Evolutionary conservation across 371 early-diverging fungal species (phyloP).

Genomic region (Batrachochytrium dendrobatidis): DNA sequence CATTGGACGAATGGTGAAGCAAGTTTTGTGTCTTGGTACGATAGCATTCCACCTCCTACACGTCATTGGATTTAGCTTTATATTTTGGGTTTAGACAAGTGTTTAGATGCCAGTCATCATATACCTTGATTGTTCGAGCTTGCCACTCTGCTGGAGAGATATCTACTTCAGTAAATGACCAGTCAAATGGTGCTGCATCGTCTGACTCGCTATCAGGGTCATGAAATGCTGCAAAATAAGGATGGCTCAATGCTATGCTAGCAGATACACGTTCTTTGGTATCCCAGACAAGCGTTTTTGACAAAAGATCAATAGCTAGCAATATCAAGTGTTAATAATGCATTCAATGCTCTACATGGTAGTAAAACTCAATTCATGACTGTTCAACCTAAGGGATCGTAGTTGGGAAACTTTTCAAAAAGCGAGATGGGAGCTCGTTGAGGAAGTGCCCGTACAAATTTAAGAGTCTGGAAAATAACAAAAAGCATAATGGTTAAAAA

Average conservation of each 20-base stretch:
- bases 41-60: slow-evolving; percentile 1
- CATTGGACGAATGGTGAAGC: too few species aligned
- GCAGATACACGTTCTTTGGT: slow-evolving; percentile 85
- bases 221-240: slow-evolving; percentile 80
- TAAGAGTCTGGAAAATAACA: slow-evolving; percentile 58
- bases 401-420: slow-evolving; percentile 20
- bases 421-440: slow-evolving; percentile 74
- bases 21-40: background rate
- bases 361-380: background rate
- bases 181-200: slow-evolving; percentile 82
- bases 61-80: too few species aligned
- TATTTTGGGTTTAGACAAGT: background rate
- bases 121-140: background rate
- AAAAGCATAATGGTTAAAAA: background rate
- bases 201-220: slow-evolving; percentile 67
- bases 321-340: slow-evolving; percentile 62
- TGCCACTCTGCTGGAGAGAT: slow-evolving; percentile 77
- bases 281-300: slow-evolving; percentile 86
- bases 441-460: slow-evolving; percentile 84
- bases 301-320: slow-evolving; percentile 76
- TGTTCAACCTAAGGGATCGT: background rate
- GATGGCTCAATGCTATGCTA: slow-evolving; percentile 72
- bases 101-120: too few species aligned
- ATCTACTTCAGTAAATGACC: slow-evolving; percentile 91
- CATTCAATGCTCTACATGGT: slow-evolving; percentile 55